These are phyloP conservation scores for Guyanaporus albipodus DNA, from an alignment of 768 basidiomycete species.

Conservation along the genomic window DNA sequence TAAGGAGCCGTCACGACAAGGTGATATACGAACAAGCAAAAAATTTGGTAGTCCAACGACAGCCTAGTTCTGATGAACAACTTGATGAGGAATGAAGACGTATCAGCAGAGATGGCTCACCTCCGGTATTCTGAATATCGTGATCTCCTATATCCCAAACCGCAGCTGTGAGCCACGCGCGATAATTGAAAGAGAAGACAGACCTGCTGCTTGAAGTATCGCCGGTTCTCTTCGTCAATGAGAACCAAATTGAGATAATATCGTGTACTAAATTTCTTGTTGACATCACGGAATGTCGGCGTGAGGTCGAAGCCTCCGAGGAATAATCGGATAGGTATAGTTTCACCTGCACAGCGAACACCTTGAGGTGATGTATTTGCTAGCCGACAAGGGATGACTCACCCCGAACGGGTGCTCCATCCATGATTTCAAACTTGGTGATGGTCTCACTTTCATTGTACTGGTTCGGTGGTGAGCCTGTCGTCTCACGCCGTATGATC, in stretches of 20 bases:
- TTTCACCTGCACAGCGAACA: slow-evolving; percentile 65
- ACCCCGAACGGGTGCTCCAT: slow-evolving; percentile 96
- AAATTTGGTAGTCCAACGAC: slow-evolving; percentile 1
- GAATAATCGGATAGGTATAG: slow-evolving; percentile 96
- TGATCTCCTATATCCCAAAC: slow-evolving; percentile 60
- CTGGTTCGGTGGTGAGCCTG: slow-evolving; percentile 95
- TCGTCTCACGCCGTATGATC: slow-evolving; percentile 96
- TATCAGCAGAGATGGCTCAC: slow-evolving; percentile 35
- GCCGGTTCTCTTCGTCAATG: slow-evolving; percentile 95
- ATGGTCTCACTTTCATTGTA: slow-evolving; percentile 99
- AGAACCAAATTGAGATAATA: slow-evolving; percentile 98
- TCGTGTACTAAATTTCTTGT: slow-evolving; percentile 97
- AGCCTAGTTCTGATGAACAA: slow-evolving; percentile 34
- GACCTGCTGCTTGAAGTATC: slow-evolving; percentile 97
- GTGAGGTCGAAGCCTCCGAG: slow-evolving; percentile 98
- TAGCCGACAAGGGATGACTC: slow-evolving; percentile 11
- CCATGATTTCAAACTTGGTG: slow-evolving; percentile 99
- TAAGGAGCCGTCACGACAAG: slow-evolving; percentile 2
- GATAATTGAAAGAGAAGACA: slow-evolving; percentile 7
- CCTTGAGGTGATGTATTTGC: neutral
- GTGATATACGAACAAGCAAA: slow-evolving; percentile 5
- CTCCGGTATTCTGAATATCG: slow-evolving; percentile 87
- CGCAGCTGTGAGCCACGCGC: neutral
- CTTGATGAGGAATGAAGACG: neutral
- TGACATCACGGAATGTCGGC: slow-evolving; percentile 97